A percentile compares a stretch with the other conserved stretches of the same genome.
These are phyloP conservation scores for Boletus barrowsii DNA, from an alignment of 768 basidiomycete species.

Conservation along the genomic window DNA sequence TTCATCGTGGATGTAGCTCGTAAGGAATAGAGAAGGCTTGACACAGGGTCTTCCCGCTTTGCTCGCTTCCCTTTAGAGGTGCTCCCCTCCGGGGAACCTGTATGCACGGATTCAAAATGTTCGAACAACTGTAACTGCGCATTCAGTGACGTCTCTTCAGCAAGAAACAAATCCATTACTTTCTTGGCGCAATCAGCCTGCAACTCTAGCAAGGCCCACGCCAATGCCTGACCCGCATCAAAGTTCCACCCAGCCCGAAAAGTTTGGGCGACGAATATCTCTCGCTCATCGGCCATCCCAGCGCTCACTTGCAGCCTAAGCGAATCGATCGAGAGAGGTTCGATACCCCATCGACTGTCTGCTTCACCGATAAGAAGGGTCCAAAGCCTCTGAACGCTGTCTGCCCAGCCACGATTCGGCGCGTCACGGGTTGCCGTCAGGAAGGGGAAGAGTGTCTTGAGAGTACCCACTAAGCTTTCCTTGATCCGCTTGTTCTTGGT, in stretches of 20 bases:
- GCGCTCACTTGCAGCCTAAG: conserved; percentile 50
- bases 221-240: conserved; percentile 60
- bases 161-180: conserved; percentile 37
- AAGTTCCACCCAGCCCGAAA: conserved; percentile 78
- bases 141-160: conserved; percentile 2
- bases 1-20: conserved; percentile 30
- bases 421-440: conserved; percentile 40
- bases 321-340: conserved; percentile 60
- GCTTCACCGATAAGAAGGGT: conserved; percentile 58
- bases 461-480: conserved; percentile 72
- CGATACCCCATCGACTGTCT: conserved; percentile 61
- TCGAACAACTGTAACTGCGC: conserved; percentile 49
- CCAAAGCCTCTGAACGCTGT: conserved; percentile 53
- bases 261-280: conserved; percentile 59
- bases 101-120: conserved; percentile 54
- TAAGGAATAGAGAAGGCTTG: conserved; percentile 50
- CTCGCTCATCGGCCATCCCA: conserved; percentile 20
- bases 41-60: conserved; percentile 58
- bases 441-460: conserved; percentile 73
- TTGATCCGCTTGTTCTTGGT: conserved; percentile 75
- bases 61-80: conserved; percentile 46
- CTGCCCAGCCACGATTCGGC: conserved; percentile 39
- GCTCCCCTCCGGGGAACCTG: conserved; percentile 34
- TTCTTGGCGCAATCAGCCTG: conserved; percentile 75
- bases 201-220: conserved; percentile 78